phyloP scores from a whole-genome alignment of 495 filamentous ascomycete species.

The Immersiella caudata region DNA sequence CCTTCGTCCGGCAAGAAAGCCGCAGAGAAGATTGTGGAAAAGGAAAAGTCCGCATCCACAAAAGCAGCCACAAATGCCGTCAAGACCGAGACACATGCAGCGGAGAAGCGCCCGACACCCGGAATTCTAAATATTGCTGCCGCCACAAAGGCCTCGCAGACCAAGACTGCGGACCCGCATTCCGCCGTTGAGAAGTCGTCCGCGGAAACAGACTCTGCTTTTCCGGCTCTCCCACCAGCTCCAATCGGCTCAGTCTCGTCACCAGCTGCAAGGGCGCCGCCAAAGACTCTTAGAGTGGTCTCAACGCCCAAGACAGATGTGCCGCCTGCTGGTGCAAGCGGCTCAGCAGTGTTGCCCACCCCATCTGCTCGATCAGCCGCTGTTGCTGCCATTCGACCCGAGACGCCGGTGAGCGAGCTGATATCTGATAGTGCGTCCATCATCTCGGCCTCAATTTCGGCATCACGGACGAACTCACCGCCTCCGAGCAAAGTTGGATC shows the following conservation, averaged over 20 bases:
- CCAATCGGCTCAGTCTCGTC: conserved; percentile 52
- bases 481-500: conserved; percentile 71
- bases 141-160: conserved; percentile 46
- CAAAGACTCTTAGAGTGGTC: conserved; percentile 68
- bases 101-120: conserved; percentile 59
- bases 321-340: conserved; percentile 42
- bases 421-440: conserved; percentile 77
- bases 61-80: conserved; percentile 43
- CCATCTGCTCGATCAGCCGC: conserved; percentile 41
- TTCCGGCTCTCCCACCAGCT: conserved; percentile 57
- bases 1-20: conserved; percentile 25
- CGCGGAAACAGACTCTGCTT: conserved; percentile 42
- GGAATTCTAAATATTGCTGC: conserved; percentile 67
- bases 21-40: conserved; percentile 21
- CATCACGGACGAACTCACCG: conserved; percentile 75
- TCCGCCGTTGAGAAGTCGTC: conserved; percentile 39
- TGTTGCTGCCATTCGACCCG: conserved; percentile 65
- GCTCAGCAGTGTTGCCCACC: conserved; percentile 24
- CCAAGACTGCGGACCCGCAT: conserved; percentile 29
- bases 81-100: conserved; percentile 22
- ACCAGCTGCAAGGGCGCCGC: conserved; percentile 44
- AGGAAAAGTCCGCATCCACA: conserved; percentile 29
- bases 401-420: conserved; percentile 74
- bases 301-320: conserved; percentile 72
- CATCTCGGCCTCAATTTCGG: conserved; percentile 78